Evolutionary conservation across 1,139 yeast species (phyloP).

Genomic region (Kodamaea sp.): DNA sequence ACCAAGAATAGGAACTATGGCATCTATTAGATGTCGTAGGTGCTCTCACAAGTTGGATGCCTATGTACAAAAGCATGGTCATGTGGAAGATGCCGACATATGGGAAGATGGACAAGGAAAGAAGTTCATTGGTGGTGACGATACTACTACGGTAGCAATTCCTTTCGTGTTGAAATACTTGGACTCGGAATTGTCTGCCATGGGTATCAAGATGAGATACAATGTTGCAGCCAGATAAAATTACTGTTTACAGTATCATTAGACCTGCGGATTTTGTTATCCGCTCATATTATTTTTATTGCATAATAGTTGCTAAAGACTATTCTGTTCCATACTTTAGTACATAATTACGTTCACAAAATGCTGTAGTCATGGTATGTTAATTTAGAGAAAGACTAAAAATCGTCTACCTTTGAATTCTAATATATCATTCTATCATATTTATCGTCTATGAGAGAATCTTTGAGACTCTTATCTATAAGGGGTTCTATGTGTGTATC

Average conservation of each 20-base stretch:
- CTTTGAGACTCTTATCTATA: too few species aligned
- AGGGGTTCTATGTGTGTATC: too few species aligned
- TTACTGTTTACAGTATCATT: not conserved
- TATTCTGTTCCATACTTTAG: not conserved
- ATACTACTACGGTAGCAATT: slow-evolving; percentile 91
- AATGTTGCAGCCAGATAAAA: slow-evolving; percentile 45
- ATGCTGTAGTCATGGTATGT: slow-evolving; percentile 1
- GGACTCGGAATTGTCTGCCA: slow-evolving; percentile 94
- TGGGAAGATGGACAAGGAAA: slow-evolving; percentile 99
- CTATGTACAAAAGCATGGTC: slow-evolving; percentile 38
- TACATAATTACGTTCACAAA: too few species aligned
- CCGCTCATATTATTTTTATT: not conserved
- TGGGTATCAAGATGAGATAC: slow-evolving; percentile 94
- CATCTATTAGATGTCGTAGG: slow-evolving; percentile 84
- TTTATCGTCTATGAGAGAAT: too few species aligned
- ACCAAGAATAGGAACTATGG: slow-evolving; percentile 82
- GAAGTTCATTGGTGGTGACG: slow-evolving; percentile 86
- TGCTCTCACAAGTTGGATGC: slow-evolving; percentile 71
- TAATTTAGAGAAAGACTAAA: too few species aligned
- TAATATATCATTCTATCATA: too few species aligned
- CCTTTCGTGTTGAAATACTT: slow-evolving; percentile 95
- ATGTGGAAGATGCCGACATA: slow-evolving; percentile 70
- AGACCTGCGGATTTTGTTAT: not conserved
- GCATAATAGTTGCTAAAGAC: slow-evolving; percentile 1
- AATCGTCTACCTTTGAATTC: too few species aligned